These are phyloP conservation scores for Fistulifera pelliculosa DNA, from an alignment of 108 stramenopile genomes.

Conservation along the genomic window DNA sequence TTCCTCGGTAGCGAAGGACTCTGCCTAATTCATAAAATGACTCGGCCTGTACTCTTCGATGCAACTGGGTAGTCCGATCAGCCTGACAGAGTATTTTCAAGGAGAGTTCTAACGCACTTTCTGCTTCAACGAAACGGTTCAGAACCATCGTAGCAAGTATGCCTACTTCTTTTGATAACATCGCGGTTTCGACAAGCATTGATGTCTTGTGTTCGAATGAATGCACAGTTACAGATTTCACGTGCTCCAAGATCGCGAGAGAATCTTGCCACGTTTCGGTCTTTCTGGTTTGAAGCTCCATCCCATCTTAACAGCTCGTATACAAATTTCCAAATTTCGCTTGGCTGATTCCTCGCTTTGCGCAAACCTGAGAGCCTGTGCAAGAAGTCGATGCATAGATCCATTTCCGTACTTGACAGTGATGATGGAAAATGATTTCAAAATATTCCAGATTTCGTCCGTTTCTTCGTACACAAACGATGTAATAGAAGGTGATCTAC, in stretches of 20 bases:
- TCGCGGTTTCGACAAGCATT: slow-evolving; percentile 26
- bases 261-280: slow-evolving; percentile 43
- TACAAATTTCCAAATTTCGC: slow-evolving; percentile 26
- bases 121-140: slow-evolving; percentile 51
- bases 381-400: slow-evolving; percentile 42
- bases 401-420: slow-evolving; percentile 54
- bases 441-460: slow-evolving; percentile 52
- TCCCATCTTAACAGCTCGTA: slow-evolving; percentile 25
- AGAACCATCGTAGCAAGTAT: slow-evolving; percentile 54
- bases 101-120: slow-evolving; percentile 36
- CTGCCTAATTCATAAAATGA: slow-evolving; percentile 35
- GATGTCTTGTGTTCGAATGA: slow-evolving; percentile 7
- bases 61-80: slow-evolving; percentile 5
- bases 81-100: slow-evolving; percentile 18
- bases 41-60: slow-evolving; percentile 14
- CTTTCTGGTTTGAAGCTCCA: slow-evolving; percentile 44
- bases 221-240: slow-evolving; percentile 40
- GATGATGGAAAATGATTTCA: slow-evolving; percentile 51
- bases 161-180: slow-evolving; percentile 43
- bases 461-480: slow-evolving; percentile 41
- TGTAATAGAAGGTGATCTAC: neutral
- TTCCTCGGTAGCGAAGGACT: slow-evolving; percentile 41
- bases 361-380: slow-evolving; percentile 39
- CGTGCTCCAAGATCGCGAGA: slow-evolving; percentile 41
- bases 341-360: slow-evolving; percentile 27